Conservation (phyloP, 208 protist genomes). For the Leishmania gerbilli region DNA sequence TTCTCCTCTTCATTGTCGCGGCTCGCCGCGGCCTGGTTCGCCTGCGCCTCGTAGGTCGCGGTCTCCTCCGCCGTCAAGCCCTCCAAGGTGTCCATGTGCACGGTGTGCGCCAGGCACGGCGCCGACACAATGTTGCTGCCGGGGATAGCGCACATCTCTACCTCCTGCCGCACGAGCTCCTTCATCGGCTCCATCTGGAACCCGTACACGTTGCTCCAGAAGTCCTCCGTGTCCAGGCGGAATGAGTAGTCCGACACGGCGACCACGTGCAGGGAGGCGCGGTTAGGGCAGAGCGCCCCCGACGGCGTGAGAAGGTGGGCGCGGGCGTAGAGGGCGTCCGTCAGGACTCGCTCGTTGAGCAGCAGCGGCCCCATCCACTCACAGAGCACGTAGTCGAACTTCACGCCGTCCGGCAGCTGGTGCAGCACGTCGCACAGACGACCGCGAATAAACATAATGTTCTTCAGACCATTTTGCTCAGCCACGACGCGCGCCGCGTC, state of each 20-base stretch:
- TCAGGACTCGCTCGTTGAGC: conserved; percentile 77
- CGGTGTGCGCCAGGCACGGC: conserved; percentile 58
- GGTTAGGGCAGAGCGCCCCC: conserved; percentile 83
- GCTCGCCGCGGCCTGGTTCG: conserved; percentile 27
- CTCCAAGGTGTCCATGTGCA: conserved; percentile 56
- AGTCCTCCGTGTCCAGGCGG: conserved; percentile 85
- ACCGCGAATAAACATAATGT: conserved; percentile 82
- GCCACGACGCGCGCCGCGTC: conserved; percentile 79
- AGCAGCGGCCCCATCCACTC: conserved; percentile 92
- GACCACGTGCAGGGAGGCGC: conserved; percentile 81
- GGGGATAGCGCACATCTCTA: conserved; percentile 82
- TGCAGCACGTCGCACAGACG: conserved; percentile 60
- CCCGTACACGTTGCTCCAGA: conserved; percentile 94
- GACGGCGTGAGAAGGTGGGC: conserved; percentile 70
- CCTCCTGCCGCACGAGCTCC: conserved; percentile 74
- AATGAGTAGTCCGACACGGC: conserved; percentile 88
- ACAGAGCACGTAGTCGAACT: conserved; percentile 90
- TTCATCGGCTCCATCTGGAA: conserved; percentile 93
- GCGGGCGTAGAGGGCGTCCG: conserved; percentile 78
- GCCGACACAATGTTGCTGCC: conserved; percentile 72
- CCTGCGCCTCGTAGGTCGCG: conserved; percentile 40
- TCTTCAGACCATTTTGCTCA: conserved; percentile 76
- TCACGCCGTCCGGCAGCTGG: conserved; percentile 59
- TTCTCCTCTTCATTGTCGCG: conserved; percentile 41
- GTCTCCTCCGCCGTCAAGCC: conserved; percentile 41